Base-by-base conservation (phyloP, 2,329 filamentous ascomycete genomes). In the Fusarium tjaetaba region DNA sequence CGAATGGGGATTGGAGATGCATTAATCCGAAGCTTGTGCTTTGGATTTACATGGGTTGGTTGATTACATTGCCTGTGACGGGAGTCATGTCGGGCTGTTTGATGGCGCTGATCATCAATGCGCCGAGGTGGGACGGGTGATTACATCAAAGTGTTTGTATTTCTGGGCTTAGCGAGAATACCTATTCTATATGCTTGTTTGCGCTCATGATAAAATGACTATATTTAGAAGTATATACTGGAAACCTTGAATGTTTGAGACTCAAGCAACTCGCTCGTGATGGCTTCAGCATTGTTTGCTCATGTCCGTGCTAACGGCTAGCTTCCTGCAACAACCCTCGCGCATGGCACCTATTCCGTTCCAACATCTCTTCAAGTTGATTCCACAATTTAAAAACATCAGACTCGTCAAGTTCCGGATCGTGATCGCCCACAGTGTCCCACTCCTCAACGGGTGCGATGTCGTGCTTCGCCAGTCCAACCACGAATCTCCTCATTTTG, bases 11-110 rank as follows among this genome's bases (percentile, higher is more conserved):
- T 39, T 86, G 85, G 84, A 84, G 86, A 53, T 86, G 88, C 26
- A 88, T 91, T 73, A 91, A 91, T 80, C 91, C 88, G 85, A 86
- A 88, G 70, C 89, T 90, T 73, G 80, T 85, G 30, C 87, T 87
- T 57, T 91, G 89, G 89, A 83, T 91, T 77, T 85, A 87, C 51
- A 75, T 84, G 51, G 85, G 86, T 8, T 88, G 87, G 87, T 76
- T 88, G 49, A 79, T 87, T 51, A 88, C 87, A 2, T 81, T 88
- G 16, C 87, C 86, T 0, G 81, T 85, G n/a, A 85, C 86, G 36
- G 86, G 82, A 9, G 75, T 86, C 8, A 80, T 89, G 13, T 86
- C 84, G 11, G 88, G 88, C 11, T 83, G 84, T 34, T 73, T 88
- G 46, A 89, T 89, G 87, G 88, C 82, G 2, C 79, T 89, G 15